Evolutionary conservation across 805 yeast genomes (phyloP), one percentile per base, ranked within the genome.

Genomic region (Saccharomycopsis fodiens): DNA sequence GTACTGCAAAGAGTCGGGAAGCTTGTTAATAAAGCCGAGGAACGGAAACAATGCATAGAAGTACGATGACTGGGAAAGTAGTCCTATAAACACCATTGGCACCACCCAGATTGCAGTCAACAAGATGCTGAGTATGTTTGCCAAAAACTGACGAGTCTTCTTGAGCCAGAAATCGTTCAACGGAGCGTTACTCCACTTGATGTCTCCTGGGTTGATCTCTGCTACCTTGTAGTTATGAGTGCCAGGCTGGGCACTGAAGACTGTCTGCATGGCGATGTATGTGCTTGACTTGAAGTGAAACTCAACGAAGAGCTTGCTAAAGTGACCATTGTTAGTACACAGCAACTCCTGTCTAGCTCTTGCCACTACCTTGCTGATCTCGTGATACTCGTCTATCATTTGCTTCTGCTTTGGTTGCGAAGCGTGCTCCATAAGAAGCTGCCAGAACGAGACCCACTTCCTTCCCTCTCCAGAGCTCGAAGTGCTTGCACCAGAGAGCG

Each of bases 11-110:
- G 72, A 66, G 20, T 65, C 68, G 0, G 95, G 89, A 3, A 78
- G 59, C 1, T 62, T 59, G 36, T 74, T 67, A 8, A 83, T 52
- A 76, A 83, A 76, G 1, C 67, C 59, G 27, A 82, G 60, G 29
- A 74, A 68, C 0, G 94, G 93, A 21, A 83, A 62, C 40, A 82
- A 63, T 21, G 72, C 68, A 0, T 82, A 72, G 40, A 85, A 59
- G 50, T 78, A 73, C 0, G 89, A 85, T 2, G 81, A 66, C 54
- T 87, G 95, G 0, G 94, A 77, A 0, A 88, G 63, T 25, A 86
- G 63, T 0, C 91, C 88, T 15, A 86, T 78, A 47, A 84, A 70
- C 0, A 95, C 86, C 1, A 87, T 91, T 0, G 96, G 96, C 1
- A 87, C 60, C 1, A 86, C 85, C 81, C 95, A 88, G 35, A 63